phyloP scores from a whole-genome alignment of 2,329 filamentous ascomycete species.

The Truncatella angustata region DNA sequence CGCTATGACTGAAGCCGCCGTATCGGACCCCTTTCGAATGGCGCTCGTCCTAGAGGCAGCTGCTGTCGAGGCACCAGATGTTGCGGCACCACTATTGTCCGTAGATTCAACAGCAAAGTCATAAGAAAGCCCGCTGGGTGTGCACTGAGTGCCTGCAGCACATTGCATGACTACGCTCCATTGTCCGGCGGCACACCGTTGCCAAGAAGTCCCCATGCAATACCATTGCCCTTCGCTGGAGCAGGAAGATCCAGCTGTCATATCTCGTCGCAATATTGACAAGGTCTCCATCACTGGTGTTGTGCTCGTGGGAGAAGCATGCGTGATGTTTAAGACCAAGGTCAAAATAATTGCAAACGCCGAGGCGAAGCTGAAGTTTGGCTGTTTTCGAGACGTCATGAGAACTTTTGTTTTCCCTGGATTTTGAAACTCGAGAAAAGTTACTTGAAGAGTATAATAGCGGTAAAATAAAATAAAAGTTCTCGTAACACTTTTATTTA shows the following conservation, averaged over 20 bases:
- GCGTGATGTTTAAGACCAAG: not conserved
- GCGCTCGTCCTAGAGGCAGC: not conserved
- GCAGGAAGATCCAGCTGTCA: not conserved
- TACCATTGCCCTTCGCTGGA: not conserved
- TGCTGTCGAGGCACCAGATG: not conserved
- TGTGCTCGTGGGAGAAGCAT: too few species aligned
- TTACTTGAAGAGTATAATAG: too few species aligned
- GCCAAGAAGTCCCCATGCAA: constrained; percentile 41
- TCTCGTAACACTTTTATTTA: too few species aligned
- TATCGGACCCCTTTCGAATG: not conserved
- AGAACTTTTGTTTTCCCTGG: too few species aligned
- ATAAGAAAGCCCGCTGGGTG: constrained; percentile 35
- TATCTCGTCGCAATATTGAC: not conserved
- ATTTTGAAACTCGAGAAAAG: too few species aligned
- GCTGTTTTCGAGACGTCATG: too few species aligned
- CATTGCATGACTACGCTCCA: constrained; percentile 46
- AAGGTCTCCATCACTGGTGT: too few species aligned
- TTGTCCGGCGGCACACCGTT: constrained; percentile 46
- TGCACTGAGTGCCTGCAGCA: constrained; percentile 44
- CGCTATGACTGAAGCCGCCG: not conserved
- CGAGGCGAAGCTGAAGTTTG: too few species aligned
- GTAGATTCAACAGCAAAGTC: constrained; percentile 4
- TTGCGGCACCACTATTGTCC: not conserved
- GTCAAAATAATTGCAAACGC: too few species aligned
- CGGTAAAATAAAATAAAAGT: too few species aligned